phyloP scores from a whole-genome alignment of 2,329 filamentous ascomycete species.

The Fonsecaea monophora region DNA sequence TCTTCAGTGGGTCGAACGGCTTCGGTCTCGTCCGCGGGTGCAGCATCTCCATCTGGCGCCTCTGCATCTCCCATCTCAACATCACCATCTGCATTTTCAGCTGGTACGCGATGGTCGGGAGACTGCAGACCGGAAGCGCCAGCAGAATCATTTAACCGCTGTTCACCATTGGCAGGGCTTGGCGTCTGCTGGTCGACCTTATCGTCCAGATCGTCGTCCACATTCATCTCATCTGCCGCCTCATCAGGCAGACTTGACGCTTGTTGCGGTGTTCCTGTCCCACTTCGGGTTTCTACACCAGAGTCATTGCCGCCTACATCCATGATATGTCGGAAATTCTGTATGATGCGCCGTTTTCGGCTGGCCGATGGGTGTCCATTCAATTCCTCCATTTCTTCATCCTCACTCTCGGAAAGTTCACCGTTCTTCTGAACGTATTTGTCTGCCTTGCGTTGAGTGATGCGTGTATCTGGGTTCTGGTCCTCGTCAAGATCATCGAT shows the following conservation, averaged over 20 bases:
- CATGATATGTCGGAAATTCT: conserved; percentile 73
- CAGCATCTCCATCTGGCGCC: conserved; percentile 46
- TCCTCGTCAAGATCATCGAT: conserved; percentile 80
- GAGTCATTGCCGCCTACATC: conserved; percentile 60
- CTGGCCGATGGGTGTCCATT: conserved; percentile 77
- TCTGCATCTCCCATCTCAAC: conserved; percentile 52
- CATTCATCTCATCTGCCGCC: conserved; percentile 51
- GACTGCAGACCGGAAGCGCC: conserved; percentile 32
- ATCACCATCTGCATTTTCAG: conserved; percentile 32
- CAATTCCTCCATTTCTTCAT: conserved; percentile 75
- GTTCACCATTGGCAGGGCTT: conserved; percentile 21
- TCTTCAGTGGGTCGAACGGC: conserved; percentile 40
- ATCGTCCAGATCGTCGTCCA: conserved; percentile 42
- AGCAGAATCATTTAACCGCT: conserved; percentile 28
- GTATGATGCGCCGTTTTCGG: conserved; percentile 85
- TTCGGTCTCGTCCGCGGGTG: conserved; percentile 44
- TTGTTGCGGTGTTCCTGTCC: conserved; percentile 54
- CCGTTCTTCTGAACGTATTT: conserved; percentile 76
- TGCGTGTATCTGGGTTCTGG: conserved; percentile 80
- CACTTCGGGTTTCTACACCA: conserved; percentile 58
- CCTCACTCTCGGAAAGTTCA: conserved; percentile 86
- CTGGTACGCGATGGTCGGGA: conserved; percentile 8
- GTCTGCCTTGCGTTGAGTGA: conserved; percentile 83
- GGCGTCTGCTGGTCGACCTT: conserved; percentile 32
- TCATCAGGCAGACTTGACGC: conserved; percentile 54